Base-by-base conservation (phyloP, 371 early-diverging fungal species). In the Zychaea mexicana region DNA sequence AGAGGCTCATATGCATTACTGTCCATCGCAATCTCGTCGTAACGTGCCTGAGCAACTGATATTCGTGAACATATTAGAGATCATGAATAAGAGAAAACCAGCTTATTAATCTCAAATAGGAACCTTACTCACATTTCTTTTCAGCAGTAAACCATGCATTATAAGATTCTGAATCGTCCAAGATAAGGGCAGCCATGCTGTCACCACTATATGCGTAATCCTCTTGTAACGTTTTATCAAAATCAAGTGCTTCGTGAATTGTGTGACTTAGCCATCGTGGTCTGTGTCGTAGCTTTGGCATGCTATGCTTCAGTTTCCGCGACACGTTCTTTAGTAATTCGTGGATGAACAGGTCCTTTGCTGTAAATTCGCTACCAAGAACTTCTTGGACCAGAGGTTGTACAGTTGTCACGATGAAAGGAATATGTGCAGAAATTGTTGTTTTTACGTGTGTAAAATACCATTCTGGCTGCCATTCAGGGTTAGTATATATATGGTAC, bases 91-190 rank as follows among this genome's bases (percentile, higher is more conserved):
- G n/a, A 6, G n/a, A 42, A 42, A 42, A 42, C 13, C 1, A 12
- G 10, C 17, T 5, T 2, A 42, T 17, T 3, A 42, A 42, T 12
- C n/a, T 12, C 7, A 42, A 7, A 42, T 1, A 12, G 42, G 17
- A 42, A 15, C 7, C 0, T 3, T 46, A 68, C 83, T 68, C 84
- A 90, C 90, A 90, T 52, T 81, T 73, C 54, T 82, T 83, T 65
- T 93, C 94, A 8, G 87, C 87, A 28, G 78, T 69, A 52, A 93
- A 78, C 95, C 95, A 94, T 17, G 86, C 75, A 10, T 80, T 71
- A 65, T 92, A 92, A 78, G 87, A 81, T 13, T 69, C 74, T 3
- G 70, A 52, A 24, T 90, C 83, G 22, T 77, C 77, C 28, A 90
- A 79, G 24, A 92, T 82, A 8, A 83, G 71, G 22, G 79, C 45